These are phyloP conservation scores for Pleoardoris graminearum DNA, from an alignment of 2,329 filamentous ascomycete species.

Conservation along the genomic window DNA sequence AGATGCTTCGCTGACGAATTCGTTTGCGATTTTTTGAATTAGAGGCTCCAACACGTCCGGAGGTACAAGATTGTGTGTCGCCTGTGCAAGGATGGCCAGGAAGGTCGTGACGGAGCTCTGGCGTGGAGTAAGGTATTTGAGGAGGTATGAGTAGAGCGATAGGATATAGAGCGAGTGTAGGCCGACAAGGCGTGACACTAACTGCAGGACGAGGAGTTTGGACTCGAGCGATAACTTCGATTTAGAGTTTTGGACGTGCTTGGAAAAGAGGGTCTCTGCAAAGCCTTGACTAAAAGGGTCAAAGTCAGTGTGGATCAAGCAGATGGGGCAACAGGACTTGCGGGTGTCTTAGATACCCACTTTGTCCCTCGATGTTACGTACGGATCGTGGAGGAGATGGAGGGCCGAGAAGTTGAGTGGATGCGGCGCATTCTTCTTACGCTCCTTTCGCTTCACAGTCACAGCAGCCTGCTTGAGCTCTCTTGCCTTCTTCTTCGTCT, in stretches of 20 bases:
- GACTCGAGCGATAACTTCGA: conserved; percentile 84
- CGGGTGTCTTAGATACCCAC: no score
- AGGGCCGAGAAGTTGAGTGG: conserved; percentile 94
- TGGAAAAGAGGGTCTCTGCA: conserved; percentile 84
- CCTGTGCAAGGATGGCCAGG: conserved; percentile 87
- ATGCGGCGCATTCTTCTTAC: conserved; percentile 85
- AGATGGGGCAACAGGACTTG: no score
- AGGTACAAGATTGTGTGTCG: conserved; percentile 86
- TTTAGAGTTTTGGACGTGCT: conserved; percentile 86
- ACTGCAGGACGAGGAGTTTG: conserved; percentile 84
- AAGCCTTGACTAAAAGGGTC: no score
- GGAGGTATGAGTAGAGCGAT: conserved; percentile 92
- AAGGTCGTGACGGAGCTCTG: conserved; percentile 93
- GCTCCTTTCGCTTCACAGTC: conserved; percentile 78
- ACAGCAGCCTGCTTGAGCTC: conserved; percentile 77
- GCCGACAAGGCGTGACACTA: conserved; percentile 88
- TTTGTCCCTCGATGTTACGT: no score
- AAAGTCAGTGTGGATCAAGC: no score
- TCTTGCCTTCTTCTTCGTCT: conserved; percentile 83
- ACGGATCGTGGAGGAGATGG: conserved; percentile 91
- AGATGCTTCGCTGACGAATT: conserved; percentile 94
- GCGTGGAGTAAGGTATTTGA: conserved; percentile 82
- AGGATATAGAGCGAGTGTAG: conserved; percentile 90
- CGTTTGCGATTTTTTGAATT: conserved; percentile 93
- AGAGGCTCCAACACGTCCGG: conserved; percentile 90